Evolutionary conservation across 2,329 filamentous ascomycete genomes (phyloP), one percentile per base, ranked within the genome.

Genomic region (Pleurostoma richardsiae): DNA sequence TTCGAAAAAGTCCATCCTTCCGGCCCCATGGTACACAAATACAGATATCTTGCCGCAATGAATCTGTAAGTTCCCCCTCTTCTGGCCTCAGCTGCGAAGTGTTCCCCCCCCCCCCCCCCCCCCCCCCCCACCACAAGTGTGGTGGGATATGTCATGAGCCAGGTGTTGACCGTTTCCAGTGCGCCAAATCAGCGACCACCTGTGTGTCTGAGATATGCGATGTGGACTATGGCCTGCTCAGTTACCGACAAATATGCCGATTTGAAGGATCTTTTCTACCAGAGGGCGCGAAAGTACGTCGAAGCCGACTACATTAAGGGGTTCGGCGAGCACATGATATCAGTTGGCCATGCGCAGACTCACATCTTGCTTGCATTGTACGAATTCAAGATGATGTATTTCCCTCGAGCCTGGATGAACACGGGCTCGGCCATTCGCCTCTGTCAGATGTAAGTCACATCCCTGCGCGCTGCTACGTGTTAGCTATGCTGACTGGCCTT

Each of bases 301-400:
- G 90, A 97, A 62, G 74, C 82, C 50, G 91, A 96, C 61, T 90
- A 95, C 64, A 84, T 96, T 73, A 94, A 88, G 63, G 91, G 92
- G 4, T 90, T 92, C 55, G 94, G 94, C 45, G 92, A 97, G 65
- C 79, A 84, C 54, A 87, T 95, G 62, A 87, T 96, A 54, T 92
- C 86, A 2, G 74, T 96, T 30, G 85, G 86, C 11, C 89, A 96
- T 64, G 88, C 86, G 43, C 94, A 99, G 64, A 82, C 88, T 1
- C 95, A 95, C 77, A 74, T 83, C 29, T 71, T 97, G 26, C 75
- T 95, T 42, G 81, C 84, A 5, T 83, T 80, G 1, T 96, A 95
- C 58, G 94, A 99, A 65, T 97, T 96, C 73, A 96, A 92, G 69
- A 87, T 88, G 78, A 96, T 97, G 88, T 95, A 90, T 64, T 97